Evolutionary conservation across 768 basidiomycete species (phyloP).

Genomic region (Suillus lakei): DNA sequence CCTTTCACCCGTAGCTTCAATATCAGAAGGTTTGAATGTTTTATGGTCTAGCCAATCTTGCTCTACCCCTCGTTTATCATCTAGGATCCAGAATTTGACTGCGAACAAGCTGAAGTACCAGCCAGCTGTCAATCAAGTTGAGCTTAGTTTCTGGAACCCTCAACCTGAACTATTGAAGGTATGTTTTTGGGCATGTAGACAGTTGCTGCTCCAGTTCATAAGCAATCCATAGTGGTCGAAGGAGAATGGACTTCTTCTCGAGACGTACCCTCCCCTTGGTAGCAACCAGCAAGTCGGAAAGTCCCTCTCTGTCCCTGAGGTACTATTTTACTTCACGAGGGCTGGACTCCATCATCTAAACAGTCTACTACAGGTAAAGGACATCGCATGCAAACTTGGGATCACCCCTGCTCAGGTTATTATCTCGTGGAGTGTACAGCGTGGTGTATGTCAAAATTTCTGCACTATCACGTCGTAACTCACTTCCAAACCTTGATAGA

Average conservation of each 20-base stretch:
- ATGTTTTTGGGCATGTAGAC: slow-evolving; percentile 5
- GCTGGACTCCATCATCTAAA: not conserved
- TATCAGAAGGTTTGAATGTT: slow-evolving; percentile 45
- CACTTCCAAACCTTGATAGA: slow-evolving; percentile 39
- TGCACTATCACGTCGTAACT: not conserved
- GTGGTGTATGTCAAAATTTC: slow-evolving; percentile 54
- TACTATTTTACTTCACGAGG: slow-evolving; percentile 16
- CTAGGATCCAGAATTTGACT: slow-evolving; percentile 63
- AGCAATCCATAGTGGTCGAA: slow-evolving; percentile 59
- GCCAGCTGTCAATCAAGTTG: slow-evolving; percentile 80
- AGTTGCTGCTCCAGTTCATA: not conserved
- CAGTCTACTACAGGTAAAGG: slow-evolving; percentile 45
- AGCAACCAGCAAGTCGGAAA: slow-evolving; percentile 61
- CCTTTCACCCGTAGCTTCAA: slow-evolving; percentile 53
- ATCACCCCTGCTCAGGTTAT: slow-evolving; percentile 79
- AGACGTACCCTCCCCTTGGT: slow-evolving; percentile 81
- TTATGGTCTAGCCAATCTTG: not conserved
- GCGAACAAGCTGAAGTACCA: slow-evolving; percentile 61
- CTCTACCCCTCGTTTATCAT: not conserved
- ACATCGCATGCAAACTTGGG: slow-evolving; percentile 62
- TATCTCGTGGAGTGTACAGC: slow-evolving; percentile 78
- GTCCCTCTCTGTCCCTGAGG: slow-evolving; percentile 63
- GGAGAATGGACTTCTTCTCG: slow-evolving; percentile 64
- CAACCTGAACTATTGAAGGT: slow-evolving; percentile 78
- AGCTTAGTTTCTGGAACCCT: slow-evolving; percentile 77